Base-by-base conservation (phyloP, 306 rosid species). In the Quercus berberidifolia region DNA sequence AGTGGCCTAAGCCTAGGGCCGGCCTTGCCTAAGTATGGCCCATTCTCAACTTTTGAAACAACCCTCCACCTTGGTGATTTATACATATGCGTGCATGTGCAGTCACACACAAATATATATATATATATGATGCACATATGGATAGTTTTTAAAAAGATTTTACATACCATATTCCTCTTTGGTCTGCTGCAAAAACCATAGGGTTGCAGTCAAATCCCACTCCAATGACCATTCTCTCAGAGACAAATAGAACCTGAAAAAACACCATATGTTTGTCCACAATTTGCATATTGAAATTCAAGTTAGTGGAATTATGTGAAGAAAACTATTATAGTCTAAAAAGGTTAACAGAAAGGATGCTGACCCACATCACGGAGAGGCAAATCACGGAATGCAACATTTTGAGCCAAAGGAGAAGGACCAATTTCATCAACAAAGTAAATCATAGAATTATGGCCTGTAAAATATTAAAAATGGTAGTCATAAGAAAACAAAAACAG, bases 321-420 rank as follows among this genome's bases (percentile, higher is more conserved):
- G 82, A 58, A 70, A 73, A 83, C n/a, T 49, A 26, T 26, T 26
- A 55, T 70, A 81, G 55, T 15, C 43, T 55, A 28, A 71, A 74
- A 84, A 81, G 69, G 77, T 76, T 64, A 82, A 85, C 82, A 77
- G 88, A 90, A 80, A 75, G 96, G 97, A 91, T 91, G 98, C 98
- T 95, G 93, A 95, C 99, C 99, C 98, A 95, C 99, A 93, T 95
- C 99, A 89, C 97, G 96, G 75, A 95, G 97, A 54, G 99, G 99
- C 90, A 93, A 86, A 88, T 95, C 94, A 78, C 97, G 97, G 80
- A 87, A 88, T 74, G 97, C 86, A 38, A 95, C 92, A 81, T 76
- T 93, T 85, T 95, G 99, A 57, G 97, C 95, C 91, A 90, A 84
- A 78, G 99, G 98, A 80, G 99, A 93, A 81, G 96, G 96, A 33